Percentiles rank a stretch among this genome's conserved stretches.
phyloP scores from a whole-genome alignment of 2,329 filamentous ascomycete species.

The Colletotrichum sp. region DNA sequence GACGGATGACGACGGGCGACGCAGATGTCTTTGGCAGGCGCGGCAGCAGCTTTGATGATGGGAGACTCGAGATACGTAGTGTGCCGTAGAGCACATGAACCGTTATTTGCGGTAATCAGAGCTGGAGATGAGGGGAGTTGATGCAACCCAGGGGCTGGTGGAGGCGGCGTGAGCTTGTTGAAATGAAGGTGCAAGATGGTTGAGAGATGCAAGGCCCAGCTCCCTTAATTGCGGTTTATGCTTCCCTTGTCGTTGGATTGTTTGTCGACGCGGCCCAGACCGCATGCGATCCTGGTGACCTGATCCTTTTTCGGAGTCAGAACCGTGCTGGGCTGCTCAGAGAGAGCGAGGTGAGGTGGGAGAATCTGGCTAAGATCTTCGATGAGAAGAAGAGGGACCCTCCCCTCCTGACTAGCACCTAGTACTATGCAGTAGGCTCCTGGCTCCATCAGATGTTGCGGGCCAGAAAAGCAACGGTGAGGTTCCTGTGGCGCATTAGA shows the following conservation, averaged over 20 bases:
- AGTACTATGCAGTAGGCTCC: neutral
- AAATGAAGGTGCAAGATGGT: neutral
- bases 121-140: conserved; percentile 10
- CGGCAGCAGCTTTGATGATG: neutral
- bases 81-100: neutral
- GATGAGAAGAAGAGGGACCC: neutral
- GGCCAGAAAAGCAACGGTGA: conserved; percentile 1
- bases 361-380: neutral
- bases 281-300: neutral
- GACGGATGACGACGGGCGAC: neutral
- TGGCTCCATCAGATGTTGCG: neutral
- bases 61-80: neutral
- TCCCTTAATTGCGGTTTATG: conserved; percentile 10
- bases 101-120: conserved; percentile 4
- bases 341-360: neutral
- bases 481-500: conserved; percentile 3
- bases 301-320: neutral
- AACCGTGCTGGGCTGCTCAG: neutral
- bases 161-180: neutral
- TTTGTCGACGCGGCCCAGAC: neutral
- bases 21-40: neutral
- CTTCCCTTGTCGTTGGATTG: neutral
- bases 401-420: neutral
- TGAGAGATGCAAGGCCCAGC: neutral
- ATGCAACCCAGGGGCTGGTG: conserved; percentile 1